Evolutionary conservation across 2,329 filamentous ascomycete species (phyloP), one percentile per base, ranked within the genome.

Genomic region (Xylaria sp.): DNA sequence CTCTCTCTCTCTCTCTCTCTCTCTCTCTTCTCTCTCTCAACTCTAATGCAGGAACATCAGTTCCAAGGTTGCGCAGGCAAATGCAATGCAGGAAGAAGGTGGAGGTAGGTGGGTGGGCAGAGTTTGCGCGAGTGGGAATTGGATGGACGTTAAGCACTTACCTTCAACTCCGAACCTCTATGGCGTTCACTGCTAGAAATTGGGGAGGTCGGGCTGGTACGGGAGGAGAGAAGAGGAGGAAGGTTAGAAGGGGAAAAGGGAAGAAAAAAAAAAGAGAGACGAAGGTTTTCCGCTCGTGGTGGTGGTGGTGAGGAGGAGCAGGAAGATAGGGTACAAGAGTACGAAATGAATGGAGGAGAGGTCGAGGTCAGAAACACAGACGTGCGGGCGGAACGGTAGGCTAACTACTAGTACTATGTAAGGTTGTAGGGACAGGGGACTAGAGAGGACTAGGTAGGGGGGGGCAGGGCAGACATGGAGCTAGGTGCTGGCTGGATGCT

Each of bases 201-300:
- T 67, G 65, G 64, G 63, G 68, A 71, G 69, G 71, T 69, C 70
- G 66, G 68, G 61, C 58, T 57, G 64, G 58, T 64, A 64, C 54
- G 58, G 65, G 62, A 65, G 61, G 66, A 65, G 67, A 69, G 68
- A 69, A 68, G 65, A 69, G 63, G 66, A 67, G 63, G 64, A 66
- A 63, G 61, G 63, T 67, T 64, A 68, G 67, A 66, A 64, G 60
- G 64, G 67, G 61, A 59, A 64, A 69, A 63, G 66, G 67, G 65
- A 66, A 62, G 67, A 66, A 65, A n/a, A 63, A 62, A 63, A 57
- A 37, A 45, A 47, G 52, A 51, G 57, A 56, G 58, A 52, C 54
- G 60, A 60, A 64, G 63, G 63, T 62, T 68, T 67, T 69, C 68
- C 64, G 63, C 61, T 63, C 59, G 61, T 63, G 19, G 47, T 56